Base-by-base conservation (phyloP, 108 stramenopile species). In the Skeletonema grethae region DNA sequence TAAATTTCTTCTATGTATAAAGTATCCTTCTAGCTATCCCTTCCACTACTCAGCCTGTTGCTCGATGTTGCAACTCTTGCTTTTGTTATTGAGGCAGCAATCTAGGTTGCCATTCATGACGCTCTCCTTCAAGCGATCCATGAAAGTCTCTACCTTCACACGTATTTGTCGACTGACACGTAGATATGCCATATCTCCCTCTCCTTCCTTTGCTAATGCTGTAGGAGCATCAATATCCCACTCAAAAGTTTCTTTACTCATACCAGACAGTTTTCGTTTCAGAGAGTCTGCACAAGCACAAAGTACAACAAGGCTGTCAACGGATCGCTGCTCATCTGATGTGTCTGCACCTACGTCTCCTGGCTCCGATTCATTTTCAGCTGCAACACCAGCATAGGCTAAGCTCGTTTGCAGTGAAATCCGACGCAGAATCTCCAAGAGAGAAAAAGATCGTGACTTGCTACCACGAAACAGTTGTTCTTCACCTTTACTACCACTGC, bases 181-280 rank as follows among this genome's bases (percentile, higher is more conserved):
- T 28, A 73, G 7, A 63, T 74, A 82, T 34, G 82, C 82, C 7
- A n/a, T 65, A 35, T 81, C 80, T 10, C 84, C 84, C 59, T 84
- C 84, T 25, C 70, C 75, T 9, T 48, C 65, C 22, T 63, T 65
- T 18, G 78, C 75, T 15, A 46, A 61, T 31, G 75, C 74, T 20
- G 79, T 76, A 6, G 83, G 83, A 1, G 83, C 69, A 67, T 75
- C 64, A 41, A 82, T 73, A 39, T 81, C 61, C 80, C 84, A 84
- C 5, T 82, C 76, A 2, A 65, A 61, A 3, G 73, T 75, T 35
- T 74, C 67, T 38, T 80, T 84, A 41, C 79, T 77, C 8, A 76
- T 58, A 34, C 73, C 62, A 0, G 57, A 50, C 2, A 84, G 29
- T 16, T 15, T 56, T 5, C 56, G 43, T 50, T 73, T 72, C 15